A percentile compares a stretch with the other conserved stretches of the same genome.
phyloP scores from a whole-genome alignment of 2,329 filamentous ascomycete genomes.

The Pezicula neosporulosa region DNA sequence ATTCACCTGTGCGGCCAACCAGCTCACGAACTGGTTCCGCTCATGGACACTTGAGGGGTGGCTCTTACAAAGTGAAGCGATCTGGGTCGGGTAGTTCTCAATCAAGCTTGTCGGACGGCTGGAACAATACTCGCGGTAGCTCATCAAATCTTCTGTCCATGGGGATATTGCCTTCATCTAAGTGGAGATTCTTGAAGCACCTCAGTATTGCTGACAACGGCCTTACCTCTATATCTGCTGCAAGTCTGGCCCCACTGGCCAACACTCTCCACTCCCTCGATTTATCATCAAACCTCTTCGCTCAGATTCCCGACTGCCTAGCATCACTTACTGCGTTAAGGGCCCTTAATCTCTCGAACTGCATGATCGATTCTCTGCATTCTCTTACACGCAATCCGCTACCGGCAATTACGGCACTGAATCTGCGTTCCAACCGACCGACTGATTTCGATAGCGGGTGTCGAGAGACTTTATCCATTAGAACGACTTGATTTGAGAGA shows the following conservation, averaged over 20 bases:
- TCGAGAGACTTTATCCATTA: conserved; percentile 83
- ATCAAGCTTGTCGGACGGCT: conserved; percentile 67
- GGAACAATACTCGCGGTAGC: conserved; percentile 64
- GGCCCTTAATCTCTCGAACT: conserved; percentile 89
- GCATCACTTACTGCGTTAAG: conserved; percentile 83
- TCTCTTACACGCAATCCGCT: conserved; percentile 82
- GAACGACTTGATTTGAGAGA: conserved; percentile 90
- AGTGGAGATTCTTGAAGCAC: conserved; percentile 94
- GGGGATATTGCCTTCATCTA: conserved; percentile 73
- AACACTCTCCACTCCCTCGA: conserved; percentile 90
- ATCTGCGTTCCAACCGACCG: conserved; percentile 89
- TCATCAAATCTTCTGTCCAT: conserved; percentile 72
- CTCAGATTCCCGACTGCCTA: conserved; percentile 89
- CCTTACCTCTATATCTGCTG: conserved; percentile 72
- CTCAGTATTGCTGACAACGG: conserved; percentile 90
- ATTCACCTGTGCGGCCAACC: conserved; percentile 73
- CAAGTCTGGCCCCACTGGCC: conserved; percentile 76
- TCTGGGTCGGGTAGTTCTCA: conserved; percentile 93
- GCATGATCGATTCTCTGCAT: conserved; percentile 94
- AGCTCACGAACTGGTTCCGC: conserved; percentile 65
- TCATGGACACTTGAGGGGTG: conserved; percentile 60
- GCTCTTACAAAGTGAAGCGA: conserved; percentile 71
- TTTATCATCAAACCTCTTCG: conserved; percentile 87
- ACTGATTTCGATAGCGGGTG: conserved; percentile 79
- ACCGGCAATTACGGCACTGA: conserved; percentile 89